Evolutionary conservation across 208 protist species (phyloP).

Genomic region (Leishmania guyanensis): DNA sequence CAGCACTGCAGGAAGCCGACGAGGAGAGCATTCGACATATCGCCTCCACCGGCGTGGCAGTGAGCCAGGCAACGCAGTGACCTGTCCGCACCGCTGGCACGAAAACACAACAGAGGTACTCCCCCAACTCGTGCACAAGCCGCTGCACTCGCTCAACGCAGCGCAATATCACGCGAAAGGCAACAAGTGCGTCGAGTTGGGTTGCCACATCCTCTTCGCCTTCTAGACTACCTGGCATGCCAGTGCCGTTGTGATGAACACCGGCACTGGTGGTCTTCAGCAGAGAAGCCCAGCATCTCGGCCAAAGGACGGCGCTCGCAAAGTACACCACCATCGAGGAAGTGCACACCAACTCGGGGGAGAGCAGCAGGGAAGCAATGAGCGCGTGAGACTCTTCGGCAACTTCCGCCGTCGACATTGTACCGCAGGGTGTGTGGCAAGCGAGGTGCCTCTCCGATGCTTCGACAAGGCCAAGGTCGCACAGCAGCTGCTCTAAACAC

Average conservation of each 20-base stretch:
- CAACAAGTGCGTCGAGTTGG: conserved; percentile 20
- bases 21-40: background rate
- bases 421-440: background rate
- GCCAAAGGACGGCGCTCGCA: conserved; percentile 3
- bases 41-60: conserved; percentile 19
- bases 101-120: conserved; percentile 22
- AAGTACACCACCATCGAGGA: background rate
- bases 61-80: background rate
- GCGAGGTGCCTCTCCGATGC: background rate
- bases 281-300: background rate
- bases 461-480: background rate
- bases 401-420: background rate
- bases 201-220: background rate
- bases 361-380: conserved; percentile 4
- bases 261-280: background rate
- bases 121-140: conserved; percentile 15
- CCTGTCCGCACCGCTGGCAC: conserved; percentile 8
- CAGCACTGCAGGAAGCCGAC: background rate
- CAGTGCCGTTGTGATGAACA: background rate
- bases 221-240: background rate
- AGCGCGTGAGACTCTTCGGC: conserved; percentile 11
- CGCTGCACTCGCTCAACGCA: conserved; percentile 1
- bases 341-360: conserved; percentile 6
- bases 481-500: conserved; percentile 9
- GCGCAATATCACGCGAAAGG: conserved; percentile 14